Base-by-base conservation (phyloP, 768 basidiomycete genomes). In the Calocybe cyanea region DNA sequence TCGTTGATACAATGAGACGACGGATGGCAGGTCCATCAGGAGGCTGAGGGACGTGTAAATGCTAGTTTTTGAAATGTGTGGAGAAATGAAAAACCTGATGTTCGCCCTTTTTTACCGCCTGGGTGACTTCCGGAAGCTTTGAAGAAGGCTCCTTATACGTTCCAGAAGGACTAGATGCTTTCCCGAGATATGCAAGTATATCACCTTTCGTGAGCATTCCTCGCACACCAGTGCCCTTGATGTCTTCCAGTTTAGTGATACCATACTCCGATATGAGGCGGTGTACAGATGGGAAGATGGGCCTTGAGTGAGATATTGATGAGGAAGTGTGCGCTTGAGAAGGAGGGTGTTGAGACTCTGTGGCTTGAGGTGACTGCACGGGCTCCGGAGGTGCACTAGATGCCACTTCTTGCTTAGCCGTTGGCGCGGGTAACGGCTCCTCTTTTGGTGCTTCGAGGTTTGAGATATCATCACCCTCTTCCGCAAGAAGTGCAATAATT, bases 151-250 rank as follows among this genome's bases (percentile, higher is more conserved):
- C 72, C 60, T 83, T 85, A 66, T 74, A 88, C 2, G 87, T 87
- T 30, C 91, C 92, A 15, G 75, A 70, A 0, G 92, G 88, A 28
- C 75, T 73, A 9, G 83, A 83, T 15, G 92, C 87, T 64, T 84
- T 83, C 15, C 95, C 95, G 4, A 96, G 72, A 65, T 81, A 83
- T 2, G 90, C 70, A 21, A 99, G 75, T 1, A 98, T 85, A 60
- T 99, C 95, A 9, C 96, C 96, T 64, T 97, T 97, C 38, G 94
- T 98, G 49, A 98, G 64, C 86, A 93, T 94, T 11, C 96, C 95
- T 30, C 88, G 77, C 42, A 89, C 73, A 39, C 95, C 95, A 2
- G 92, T 95, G 5, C 88, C 93, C 51, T 84, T 85, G 61, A 99
- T 87, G 45, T 72, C 70, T 41, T 79, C 77, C 18, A 78, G 67